Percentiles rank a stretch among this genome's conserved stretches.
phyloP scores from a whole-genome alignment of 306 rosid species.

The Canavalia ensiformis region DNA sequence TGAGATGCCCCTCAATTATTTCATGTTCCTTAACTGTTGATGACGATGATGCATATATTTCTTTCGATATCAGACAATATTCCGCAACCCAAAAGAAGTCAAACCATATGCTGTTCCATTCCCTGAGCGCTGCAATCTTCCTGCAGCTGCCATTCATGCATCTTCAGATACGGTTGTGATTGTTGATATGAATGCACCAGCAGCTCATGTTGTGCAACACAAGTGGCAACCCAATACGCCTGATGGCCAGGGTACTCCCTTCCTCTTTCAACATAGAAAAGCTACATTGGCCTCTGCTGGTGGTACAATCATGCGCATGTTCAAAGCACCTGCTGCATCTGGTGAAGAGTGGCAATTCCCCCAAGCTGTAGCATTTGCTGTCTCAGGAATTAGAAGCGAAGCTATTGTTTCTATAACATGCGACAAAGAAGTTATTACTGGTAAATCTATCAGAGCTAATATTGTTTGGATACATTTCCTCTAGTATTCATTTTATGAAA shows the following conservation, averaged over 20 bases:
- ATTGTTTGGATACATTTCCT: slow-evolving; percentile 38
- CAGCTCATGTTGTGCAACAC: slow-evolving; percentile 90
- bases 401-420: slow-evolving; percentile 83
- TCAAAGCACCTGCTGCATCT: slow-evolving; percentile 76
- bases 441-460: slow-evolving; percentile 53
- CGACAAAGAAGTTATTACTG: slow-evolving; percentile 88
- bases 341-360: slow-evolving; percentile 86
- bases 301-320: slow-evolving; percentile 92
- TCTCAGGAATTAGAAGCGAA: slow-evolving; percentile 86
- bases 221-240: slow-evolving; percentile 99
- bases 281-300: slow-evolving; percentile 67
- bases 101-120: slow-evolving; percentile 84
- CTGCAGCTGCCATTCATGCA: slow-evolving; percentile 92
- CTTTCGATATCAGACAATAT: slow-evolving; percentile 76
- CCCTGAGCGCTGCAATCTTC: slow-evolving; percentile 95
- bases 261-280: slow-evolving; percentile 95
- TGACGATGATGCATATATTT: slow-evolving; percentile 39
- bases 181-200: slow-evolving; percentile 90
- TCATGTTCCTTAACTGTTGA: slow-evolving; percentile 25
- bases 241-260: slow-evolving; percentile 97
- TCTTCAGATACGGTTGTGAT: slow-evolving; percentile 84
- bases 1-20: slow-evolving; percentile 22
- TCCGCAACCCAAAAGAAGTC: slow-evolving; percentile 92
- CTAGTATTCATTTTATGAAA: slow-evolving; percentile 34
- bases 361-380: slow-evolving; percentile 86